Base-by-base conservation (phyloP, 2,329 filamentous ascomycete species). In the Chaetothyriales sp. region DNA sequence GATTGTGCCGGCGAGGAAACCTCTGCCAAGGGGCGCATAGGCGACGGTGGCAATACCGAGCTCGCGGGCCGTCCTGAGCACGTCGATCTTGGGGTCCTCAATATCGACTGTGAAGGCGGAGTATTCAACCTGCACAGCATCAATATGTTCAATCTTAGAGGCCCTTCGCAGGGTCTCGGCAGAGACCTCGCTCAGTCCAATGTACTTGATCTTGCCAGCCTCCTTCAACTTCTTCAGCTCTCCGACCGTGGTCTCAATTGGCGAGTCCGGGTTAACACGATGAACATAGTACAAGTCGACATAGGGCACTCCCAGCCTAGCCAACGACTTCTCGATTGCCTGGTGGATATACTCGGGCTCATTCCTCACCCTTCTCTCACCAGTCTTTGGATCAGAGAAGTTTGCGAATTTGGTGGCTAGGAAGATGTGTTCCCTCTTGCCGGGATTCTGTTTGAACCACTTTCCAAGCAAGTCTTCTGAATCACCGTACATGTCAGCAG, bases 51-150 rank as follows among this genome's bases (percentile, higher is more conserved):
- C 64, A 5, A 71, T 64, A 4, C 70, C 75, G 5, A 77, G 67
- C 56, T 76, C 72, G 2, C 72, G 68, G 51, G 70, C 71, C 1
- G 73, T 69, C 20, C 66, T 62, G 3, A 74, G 63, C 18, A 76
- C 22, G 70, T 64, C 55, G 49, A 58, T 55, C 13, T 56, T 54
- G 0, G 67, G 62, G 19, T 56, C 52, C 46, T 77, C 74, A 50
- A 76, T 74, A 51, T 74, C 72, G 33, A 69, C 61, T 2, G 66
- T 64, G 59, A 73, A 76, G 1, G 71, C 69, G 4, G 67, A 71
- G 63, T 73, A 76, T 61, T 76, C 74, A 50, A 74, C 66, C 64
- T 78, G 74, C 18, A 74, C 69, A 9, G 72, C 73, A 19, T 69
- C 66, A 53, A 79, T 72, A 18, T 69, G 73, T 49, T 68, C 67